phyloP scores from a whole-genome alignment of 176 grass and related monocot genomes.

The Hordeum marinum region DNA sequence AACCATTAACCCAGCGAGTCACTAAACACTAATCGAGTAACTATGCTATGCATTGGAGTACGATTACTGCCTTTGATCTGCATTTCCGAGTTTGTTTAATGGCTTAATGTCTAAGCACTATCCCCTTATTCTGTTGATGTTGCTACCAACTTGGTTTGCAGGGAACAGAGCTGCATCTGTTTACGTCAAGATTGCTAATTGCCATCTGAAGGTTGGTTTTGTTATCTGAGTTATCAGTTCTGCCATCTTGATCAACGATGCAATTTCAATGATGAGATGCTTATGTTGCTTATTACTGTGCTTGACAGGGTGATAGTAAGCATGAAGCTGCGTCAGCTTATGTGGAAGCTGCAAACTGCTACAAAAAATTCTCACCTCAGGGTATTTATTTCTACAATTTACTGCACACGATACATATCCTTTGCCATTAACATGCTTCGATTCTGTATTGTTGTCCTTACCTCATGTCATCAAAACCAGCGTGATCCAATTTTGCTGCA shows the following conservation, averaged over 20 bases:
- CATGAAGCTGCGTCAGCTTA: constrained; percentile 81
- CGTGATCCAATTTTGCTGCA: background rate
- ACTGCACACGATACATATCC: background rate
- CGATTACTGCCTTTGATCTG: background rate
- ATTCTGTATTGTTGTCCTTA: background rate
- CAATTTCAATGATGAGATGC: constrained; percentile 7
- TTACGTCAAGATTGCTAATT: constrained; percentile 80
- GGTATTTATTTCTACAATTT: constrained; percentile 30
- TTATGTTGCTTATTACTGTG: constrained; percentile 13
- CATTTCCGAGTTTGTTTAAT: constrained; percentile 3
- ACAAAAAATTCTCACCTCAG: constrained; percentile 80
- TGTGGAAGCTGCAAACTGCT: constrained; percentile 88
- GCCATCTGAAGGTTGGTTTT: constrained; percentile 70
- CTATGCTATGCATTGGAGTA: background rate
- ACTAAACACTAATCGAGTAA: background rate
- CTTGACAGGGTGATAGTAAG: constrained; percentile 74
- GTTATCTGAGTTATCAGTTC: constrained; percentile 13
- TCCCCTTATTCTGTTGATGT: background rate
- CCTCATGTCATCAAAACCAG: background rate
- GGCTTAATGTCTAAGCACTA: background rate
- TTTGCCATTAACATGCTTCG: background rate
- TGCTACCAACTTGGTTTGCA: constrained; percentile 36
- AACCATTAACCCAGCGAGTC: background rate
- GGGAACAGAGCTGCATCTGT: constrained; percentile 83
- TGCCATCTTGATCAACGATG: constrained; percentile 6